Conservation (phyloP, 2,329 filamentous ascomycete species). For the Graphilbum sp. region DNA sequence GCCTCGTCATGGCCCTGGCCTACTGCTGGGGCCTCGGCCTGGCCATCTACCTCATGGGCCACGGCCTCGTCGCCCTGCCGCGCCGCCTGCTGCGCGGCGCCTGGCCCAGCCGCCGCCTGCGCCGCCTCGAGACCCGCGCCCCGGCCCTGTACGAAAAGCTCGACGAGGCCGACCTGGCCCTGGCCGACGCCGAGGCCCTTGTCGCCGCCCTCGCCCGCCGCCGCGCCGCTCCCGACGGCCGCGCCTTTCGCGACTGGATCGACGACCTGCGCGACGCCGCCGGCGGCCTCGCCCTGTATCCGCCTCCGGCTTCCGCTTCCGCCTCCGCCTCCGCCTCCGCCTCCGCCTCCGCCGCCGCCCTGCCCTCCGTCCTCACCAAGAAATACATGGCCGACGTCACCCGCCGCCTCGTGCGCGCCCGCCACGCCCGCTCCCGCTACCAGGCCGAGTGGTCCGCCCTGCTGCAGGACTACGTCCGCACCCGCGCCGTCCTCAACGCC, state of each 20-base stretch:
- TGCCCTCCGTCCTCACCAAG: slow-evolving; percentile 79
- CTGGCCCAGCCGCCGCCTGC: slow-evolving; percentile 56
- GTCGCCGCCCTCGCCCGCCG: slow-evolving; percentile 63
- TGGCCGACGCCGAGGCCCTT: slow-evolving; percentile 70
- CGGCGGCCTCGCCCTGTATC: slow-evolving; percentile 34
- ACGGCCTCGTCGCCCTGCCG: slow-evolving; percentile 84
- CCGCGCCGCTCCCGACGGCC: slow-evolving; percentile 56
- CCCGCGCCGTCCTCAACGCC: slow-evolving; percentile 73
- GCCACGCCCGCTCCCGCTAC: slow-evolving; percentile 71
- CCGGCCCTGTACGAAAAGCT: slow-evolving; percentile 75
- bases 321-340: slow-evolving; percentile 7
- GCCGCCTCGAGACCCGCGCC: slow-evolving; percentile 60
- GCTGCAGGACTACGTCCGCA: slow-evolving; percentile 55
- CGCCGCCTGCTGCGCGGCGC: slow-evolving; percentile 65
- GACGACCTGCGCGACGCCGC: slow-evolving; percentile 76
- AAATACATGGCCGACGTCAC: slow-evolving; percentile 86
- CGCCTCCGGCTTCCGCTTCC: slow-evolving; percentile 9
- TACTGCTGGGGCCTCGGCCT: slow-evolving; percentile 88
- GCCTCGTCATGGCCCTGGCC: slow-evolving; percentile 76
- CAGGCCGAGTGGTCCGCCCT: slow-evolving; percentile 72
- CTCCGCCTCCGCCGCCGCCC: slow-evolving; percentile 23
- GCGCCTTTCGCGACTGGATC: slow-evolving; percentile 80
- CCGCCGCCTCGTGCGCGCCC: slow-evolving; percentile 61
- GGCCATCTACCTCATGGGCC: slow-evolving; percentile 95
- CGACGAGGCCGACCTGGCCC: slow-evolving; percentile 62